Evolutionary conservation across 2,329 filamentous ascomycete genomes (phyloP).

Genomic region (Clonostachys sp.): DNA sequence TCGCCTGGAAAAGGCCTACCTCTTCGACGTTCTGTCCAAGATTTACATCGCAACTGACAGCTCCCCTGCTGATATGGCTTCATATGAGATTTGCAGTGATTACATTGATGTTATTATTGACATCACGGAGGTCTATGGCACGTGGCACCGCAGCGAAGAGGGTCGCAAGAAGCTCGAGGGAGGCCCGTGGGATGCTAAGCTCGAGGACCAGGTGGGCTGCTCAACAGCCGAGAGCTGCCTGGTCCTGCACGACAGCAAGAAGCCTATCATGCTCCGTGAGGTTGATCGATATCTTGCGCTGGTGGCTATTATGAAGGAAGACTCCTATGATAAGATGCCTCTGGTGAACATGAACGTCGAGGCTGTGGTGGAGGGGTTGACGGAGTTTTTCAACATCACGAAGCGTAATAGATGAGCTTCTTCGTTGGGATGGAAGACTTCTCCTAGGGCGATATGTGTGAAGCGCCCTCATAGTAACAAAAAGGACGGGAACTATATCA

Average conservation of each 20-base stretch:
- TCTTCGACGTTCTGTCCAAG: conserved; percentile 96
- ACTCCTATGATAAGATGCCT: conserved; percentile 77
- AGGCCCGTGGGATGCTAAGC: conserved; percentile 54
- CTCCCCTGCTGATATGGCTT: conserved; percentile 87
- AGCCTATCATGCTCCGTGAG: conserved; percentile 64
- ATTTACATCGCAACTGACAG: conserved; percentile 98
- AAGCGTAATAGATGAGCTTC: conserved; percentile 40
- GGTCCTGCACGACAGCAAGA: conserved; percentile 58
- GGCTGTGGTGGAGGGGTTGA: conserved; percentile 72
- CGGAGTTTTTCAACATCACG: conserved; percentile 73
- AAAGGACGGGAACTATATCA: too few species aligned
- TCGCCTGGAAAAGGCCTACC: conserved; percentile 94
- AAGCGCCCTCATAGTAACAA: too few species aligned
- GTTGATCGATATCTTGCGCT: conserved; percentile 73
- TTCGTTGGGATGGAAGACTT: too few species aligned
- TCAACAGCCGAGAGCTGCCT: conserved; percentile 64
- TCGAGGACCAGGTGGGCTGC: conserved; percentile 63
- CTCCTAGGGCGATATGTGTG: too few species aligned
- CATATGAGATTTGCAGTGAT: conserved; percentile 97
- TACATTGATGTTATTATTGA: conserved; percentile 99
- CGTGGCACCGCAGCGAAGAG: conserved; percentile 56
- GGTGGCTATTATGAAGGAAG: conserved; percentile 83
- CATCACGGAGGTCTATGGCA: conserved; percentile 89
- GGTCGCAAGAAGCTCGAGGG: conserved; percentile 54
- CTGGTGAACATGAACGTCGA: conserved; percentile 85